These are phyloP conservation scores for Pythium phragmitis DNA, from an alignment of 352 stramenopile species.

Conservation along the genomic window DNA sequence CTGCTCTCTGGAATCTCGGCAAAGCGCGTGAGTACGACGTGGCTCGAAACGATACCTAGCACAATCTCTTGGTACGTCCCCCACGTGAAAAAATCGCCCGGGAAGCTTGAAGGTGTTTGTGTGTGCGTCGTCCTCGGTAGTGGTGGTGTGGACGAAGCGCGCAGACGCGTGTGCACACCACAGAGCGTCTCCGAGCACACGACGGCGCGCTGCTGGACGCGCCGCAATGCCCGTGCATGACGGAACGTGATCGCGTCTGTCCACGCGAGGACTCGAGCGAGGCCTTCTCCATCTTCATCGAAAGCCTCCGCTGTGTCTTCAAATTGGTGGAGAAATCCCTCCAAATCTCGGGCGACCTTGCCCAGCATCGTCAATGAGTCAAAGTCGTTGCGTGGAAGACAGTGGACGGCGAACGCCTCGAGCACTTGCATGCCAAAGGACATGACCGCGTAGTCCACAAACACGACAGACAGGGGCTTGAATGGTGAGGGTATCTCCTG, in stretches of 20 bases:
- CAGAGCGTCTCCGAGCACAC: conserved; percentile 17
- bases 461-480: not conserved
- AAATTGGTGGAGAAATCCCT: not conserved
- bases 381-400: not conserved
- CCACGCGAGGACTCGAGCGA: not conserved
- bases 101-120: not conserved
- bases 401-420: not conserved
- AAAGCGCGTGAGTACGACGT: conserved; percentile 15
- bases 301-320: not conserved
- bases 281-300: not conserved
- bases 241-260: not conserved
- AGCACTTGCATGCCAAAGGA: conserved; percentile 7
- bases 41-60: conserved; percentile 7
- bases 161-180: not conserved
- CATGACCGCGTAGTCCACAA: conserved; percentile 7
- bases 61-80: conserved; percentile 6
- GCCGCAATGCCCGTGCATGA: not conserved
- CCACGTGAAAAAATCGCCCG: not conserved
- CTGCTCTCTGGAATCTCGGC: not conserved
- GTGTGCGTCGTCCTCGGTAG: not conserved
- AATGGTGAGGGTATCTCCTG: not conserved
- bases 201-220: conserved; percentile 5
- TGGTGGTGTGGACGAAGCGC: not conserved
- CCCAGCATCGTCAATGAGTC: conserved; percentile 2
- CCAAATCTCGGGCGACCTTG: not conserved